These are phyloP conservation scores for Ogataea hybrid DNA, from an alignment of 1,139 yeast genomes.

Conservation along the genomic window DNA sequence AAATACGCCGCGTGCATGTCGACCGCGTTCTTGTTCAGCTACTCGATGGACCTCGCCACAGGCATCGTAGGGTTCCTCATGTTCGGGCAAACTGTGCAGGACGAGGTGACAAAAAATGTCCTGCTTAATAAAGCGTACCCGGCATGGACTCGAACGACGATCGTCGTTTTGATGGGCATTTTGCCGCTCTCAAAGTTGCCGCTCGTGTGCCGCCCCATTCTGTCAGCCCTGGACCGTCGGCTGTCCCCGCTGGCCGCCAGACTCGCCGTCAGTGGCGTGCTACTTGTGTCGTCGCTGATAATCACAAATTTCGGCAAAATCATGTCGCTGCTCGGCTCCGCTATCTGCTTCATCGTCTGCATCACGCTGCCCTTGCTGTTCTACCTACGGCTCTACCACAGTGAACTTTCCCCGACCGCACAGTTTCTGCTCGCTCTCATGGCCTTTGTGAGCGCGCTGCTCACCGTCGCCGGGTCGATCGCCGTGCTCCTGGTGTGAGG, in stretches of 20 bases:
- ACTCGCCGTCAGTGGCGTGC: slow-evolving; percentile 25
- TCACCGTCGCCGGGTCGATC: slow-evolving; percentile 52
- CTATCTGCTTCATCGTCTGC: slow-evolving; percentile 79
- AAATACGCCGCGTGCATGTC: slow-evolving; percentile 50
- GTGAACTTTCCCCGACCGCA: slow-evolving; percentile 42
- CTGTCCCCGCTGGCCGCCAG: slow-evolving; percentile 19
- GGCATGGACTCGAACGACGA: slow-evolving; percentile 53
- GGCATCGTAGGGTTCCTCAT: slow-evolving; percentile 81
- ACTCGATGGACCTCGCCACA: slow-evolving; percentile 69
- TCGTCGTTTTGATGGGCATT: slow-evolving; percentile 72
- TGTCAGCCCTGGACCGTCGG: slow-evolving; percentile 60
- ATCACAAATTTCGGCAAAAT: slow-evolving; percentile 80
- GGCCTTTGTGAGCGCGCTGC: slow-evolving; percentile 42
- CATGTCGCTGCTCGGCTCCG: slow-evolving; percentile 80
- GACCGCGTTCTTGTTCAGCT: slow-evolving; percentile 63
- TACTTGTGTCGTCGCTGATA: slow-evolving; percentile 52
- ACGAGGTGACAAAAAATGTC: slow-evolving; percentile 81
- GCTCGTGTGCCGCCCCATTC: slow-evolving; percentile 80
- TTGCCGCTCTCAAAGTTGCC: slow-evolving; percentile 90
- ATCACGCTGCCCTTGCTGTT: slow-evolving; percentile 73
- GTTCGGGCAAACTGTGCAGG: slow-evolving; percentile 77
- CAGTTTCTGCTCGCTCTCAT: slow-evolving; percentile 44
- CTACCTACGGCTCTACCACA: slow-evolving; percentile 56
- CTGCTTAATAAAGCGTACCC: slow-evolving; percentile 75
- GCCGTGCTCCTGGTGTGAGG: slow-evolving; percentile 26